Percentiles rank a stretch among this genome's conserved stretches.
Conservation (phyloP, 2,329 filamentous ascomycete species). For the Talaromyces sp. region DNA sequence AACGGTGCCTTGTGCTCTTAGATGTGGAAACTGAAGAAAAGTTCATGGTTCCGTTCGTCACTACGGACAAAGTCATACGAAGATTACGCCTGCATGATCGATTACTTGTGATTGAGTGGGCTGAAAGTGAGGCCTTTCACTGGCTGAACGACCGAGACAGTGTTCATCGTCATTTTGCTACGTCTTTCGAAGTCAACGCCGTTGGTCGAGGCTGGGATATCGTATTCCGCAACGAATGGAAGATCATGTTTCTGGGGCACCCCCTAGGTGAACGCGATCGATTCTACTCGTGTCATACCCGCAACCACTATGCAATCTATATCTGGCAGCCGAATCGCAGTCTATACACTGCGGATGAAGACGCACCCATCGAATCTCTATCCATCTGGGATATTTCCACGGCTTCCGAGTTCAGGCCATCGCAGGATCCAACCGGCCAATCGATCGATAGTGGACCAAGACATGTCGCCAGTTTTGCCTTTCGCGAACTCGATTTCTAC, state of each 20-base stretch:
- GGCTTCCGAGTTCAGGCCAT: conserved; percentile 52
- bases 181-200: conserved; percentile 54
- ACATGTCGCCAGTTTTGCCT: conserved; percentile 49
- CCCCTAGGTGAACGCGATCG: conserved; percentile 57
- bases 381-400: conserved; percentile 60
- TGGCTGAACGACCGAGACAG: conserved; percentile 53
- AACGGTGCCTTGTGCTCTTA: conserved; percentile 44
- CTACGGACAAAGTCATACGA: conserved; percentile 52
- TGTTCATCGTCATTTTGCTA: conserved; percentile 60
- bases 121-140: conserved; percentile 53
- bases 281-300: conserved; percentile 62
- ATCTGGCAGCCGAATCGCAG: conserved; percentile 61
- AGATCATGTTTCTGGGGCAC: conserved; percentile 58
- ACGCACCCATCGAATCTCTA: conserved; percentile 58
- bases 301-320: conserved; percentile 62
- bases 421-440: conserved; percentile 48
- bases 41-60: conserved; percentile 54
- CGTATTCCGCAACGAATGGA: conserved; percentile 59
- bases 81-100: conserved; percentile 54
- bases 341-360: conserved; percentile 53
- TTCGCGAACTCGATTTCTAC: conserved; percentile 54
- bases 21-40: conserved; percentile 51
- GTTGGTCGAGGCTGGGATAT: conserved; percentile 43
- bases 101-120: conserved; percentile 66
- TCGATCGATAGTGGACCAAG: conserved; percentile 23